A percentile compares a stretch with the other conserved stretches of the same genome.
These are phyloP conservation scores for Cyamopsis tetragonoloba DNA, from an alignment of 306 rosid species.

Conservation along the genomic window DNA sequence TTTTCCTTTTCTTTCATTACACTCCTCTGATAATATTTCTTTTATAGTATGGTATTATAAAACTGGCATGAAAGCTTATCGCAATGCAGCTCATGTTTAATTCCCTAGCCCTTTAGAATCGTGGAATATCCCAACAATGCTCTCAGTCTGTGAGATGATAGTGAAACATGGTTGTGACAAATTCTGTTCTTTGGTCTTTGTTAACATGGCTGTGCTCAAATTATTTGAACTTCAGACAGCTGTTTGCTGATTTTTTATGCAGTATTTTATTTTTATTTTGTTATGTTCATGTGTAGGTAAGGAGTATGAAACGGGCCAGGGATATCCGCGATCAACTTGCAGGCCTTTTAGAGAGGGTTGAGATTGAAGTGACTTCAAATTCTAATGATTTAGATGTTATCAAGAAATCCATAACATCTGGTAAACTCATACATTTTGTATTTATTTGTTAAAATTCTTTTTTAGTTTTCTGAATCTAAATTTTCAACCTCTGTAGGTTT, in stretches of 20 bases:
- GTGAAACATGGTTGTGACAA: neutral
- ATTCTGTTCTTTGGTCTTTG: neutral
- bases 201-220: neutral
- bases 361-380: slow-evolving; percentile 71
- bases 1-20: neutral
- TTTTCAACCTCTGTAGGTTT: slow-evolving; percentile 46
- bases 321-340: slow-evolving; percentile 94
- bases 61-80: neutral
- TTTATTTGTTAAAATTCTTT: neutral
- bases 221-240: neutral
- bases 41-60: neutral
- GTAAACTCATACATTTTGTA: slow-evolving; percentile 32
- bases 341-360: slow-evolving; percentile 90
- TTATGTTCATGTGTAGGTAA: slow-evolving; percentile 49
- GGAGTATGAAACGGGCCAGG: slow-evolving; percentile 97
- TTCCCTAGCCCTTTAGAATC: neutral
- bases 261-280: slow-evolving; percentile 4
- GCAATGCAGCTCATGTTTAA: neutral
- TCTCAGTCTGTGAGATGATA: neutral
- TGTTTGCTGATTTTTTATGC: slow-evolving; percentile 2
- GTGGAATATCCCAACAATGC: neutral
- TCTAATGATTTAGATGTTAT: slow-evolving; percentile 59
- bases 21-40: neutral
- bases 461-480: slow-evolving; percentile 18
- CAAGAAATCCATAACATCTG: slow-evolving; percentile 87